Conservation (phyloP, 257 asterid genomes). For the Solanum piurae region DNA sequence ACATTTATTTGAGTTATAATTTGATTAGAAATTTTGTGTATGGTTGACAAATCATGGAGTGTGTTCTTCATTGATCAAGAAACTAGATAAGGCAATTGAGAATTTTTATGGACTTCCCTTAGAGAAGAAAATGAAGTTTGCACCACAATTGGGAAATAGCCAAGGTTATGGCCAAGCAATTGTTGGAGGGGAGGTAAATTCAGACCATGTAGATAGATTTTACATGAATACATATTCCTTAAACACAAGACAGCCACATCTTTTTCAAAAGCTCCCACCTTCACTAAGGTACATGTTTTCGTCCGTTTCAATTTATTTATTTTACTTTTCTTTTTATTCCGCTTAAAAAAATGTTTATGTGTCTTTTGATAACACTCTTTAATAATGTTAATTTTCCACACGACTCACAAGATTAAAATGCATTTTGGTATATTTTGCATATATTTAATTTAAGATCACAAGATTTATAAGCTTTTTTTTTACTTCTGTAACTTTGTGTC, state of each 20-base stretch:
- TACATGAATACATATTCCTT: slow-evolving; percentile 44
- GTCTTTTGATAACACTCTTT: neutral
- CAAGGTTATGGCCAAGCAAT: slow-evolving; percentile 53
- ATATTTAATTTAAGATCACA: too few relatives aligned
- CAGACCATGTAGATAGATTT: slow-evolving; percentile 63
- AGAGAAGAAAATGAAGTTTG: slow-evolving; percentile 39
- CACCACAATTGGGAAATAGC: slow-evolving; percentile 27
- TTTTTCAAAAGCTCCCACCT: slow-evolving; percentile 44
- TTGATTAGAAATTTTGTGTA: neutral
- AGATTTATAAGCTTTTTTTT: too few relatives aligned
- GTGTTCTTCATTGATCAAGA: slow-evolving; percentile 33
- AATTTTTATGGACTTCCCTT: slow-evolving; percentile 49
- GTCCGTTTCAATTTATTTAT: too few relatives aligned
- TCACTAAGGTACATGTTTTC: slow-evolving; percentile 31
- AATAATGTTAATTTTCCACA: too few relatives aligned
- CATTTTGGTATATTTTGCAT: too few relatives aligned
- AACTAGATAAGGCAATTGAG: slow-evolving; percentile 36
- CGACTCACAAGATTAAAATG: too few relatives aligned
- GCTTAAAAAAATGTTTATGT: too few relatives aligned
- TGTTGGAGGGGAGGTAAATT: slow-evolving; percentile 17
- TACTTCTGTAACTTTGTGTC: too few relatives aligned
- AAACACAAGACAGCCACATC: slow-evolving; percentile 35
- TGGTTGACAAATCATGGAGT: slow-evolving; percentile 64
- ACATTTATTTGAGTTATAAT: neutral
- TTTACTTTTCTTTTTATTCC: neutral